Percentiles rank a stretch among this genome's conserved stretches.
These are phyloP conservation scores for Castanea sativa DNA, from an alignment of 306 rosid species.

Conservation along the genomic window DNA sequence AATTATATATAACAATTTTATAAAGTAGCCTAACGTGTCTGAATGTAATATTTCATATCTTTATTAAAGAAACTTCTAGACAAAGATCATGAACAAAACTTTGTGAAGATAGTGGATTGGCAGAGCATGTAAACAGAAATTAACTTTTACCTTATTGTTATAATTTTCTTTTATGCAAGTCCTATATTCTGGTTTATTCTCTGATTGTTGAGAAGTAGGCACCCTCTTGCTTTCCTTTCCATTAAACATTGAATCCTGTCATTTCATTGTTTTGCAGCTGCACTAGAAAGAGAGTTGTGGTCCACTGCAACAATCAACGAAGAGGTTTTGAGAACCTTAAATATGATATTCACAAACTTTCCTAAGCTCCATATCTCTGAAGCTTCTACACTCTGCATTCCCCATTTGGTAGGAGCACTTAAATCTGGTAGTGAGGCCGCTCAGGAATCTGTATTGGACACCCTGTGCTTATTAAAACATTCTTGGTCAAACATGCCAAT, in stretches of 20 bases:
- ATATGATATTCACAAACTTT: constrained; percentile 85
- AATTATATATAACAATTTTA: background rate
- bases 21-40: background rate
- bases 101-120: background rate
- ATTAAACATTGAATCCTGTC: constrained; percentile 7
- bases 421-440: constrained; percentile 84
- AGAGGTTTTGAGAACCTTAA: constrained; percentile 84
- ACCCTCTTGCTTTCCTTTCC: background rate
- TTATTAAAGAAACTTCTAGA: background rate
- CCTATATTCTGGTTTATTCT: background rate
- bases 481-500: constrained; percentile 97
- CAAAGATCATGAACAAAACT: background rate
- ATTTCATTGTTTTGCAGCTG: constrained; percentile 63
- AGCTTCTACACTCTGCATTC: constrained; percentile 94
- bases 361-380: constrained; percentile 93
- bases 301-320: constrained; percentile 86
- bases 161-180: background rate
- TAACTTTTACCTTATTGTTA: background rate
- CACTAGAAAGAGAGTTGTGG: constrained; percentile 94
- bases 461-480: constrained; percentile 73
- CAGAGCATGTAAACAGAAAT: background rate
- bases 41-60: background rate
- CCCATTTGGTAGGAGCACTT: constrained; percentile 89
- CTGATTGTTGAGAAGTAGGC: background rate
- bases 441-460: constrained; percentile 86